phyloP scores from a whole-genome alignment of 2,329 filamentous ascomycete species.

The Aotearoamyces nothofagi region DNA sequence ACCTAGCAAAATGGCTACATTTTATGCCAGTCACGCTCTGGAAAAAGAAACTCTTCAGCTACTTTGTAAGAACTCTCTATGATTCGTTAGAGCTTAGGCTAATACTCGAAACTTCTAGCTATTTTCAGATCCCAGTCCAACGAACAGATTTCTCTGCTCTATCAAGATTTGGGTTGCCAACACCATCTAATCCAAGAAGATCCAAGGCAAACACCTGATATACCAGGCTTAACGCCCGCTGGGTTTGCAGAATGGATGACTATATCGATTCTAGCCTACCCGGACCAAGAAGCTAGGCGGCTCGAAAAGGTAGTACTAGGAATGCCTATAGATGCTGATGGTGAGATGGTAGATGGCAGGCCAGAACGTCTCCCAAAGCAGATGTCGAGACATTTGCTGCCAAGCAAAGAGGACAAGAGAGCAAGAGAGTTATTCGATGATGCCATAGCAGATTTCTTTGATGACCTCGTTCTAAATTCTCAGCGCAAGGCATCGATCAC shows the following conservation, averaged over 20 bases:
- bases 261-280: conserved; percentile 58
- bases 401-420: conserved; percentile 37
- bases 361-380: conserved; percentile 67
- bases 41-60: conserved; percentile 54
- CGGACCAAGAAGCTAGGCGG: conserved; percentile 58
- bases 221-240: conserved; percentile 50
- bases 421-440: conserved; percentile 44
- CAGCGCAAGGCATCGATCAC: conserved; percentile 18
- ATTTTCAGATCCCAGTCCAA: conserved; percentile 14
- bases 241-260: conserved; percentile 62
- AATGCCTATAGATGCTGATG: conserved; percentile 47
- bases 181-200: conserved; percentile 49
- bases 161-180: conserved; percentile 34
- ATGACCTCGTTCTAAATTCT: conserved; percentile 28
- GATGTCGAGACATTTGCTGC: conserved; percentile 59
- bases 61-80: conserved; percentile 38
- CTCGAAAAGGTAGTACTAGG: conserved; percentile 52
- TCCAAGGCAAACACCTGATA: conserved; percentile 33
- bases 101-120: conserved; percentile 9
- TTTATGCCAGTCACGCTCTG: conserved; percentile 54
- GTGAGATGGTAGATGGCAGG: conserved; percentile 42
- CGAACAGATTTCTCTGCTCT: conserved; percentile 41
- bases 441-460: conserved; percentile 33
- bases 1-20: conserved; percentile 58
- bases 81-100: no score